Evolutionary conservation across 495 filamentous ascomycete species (phyloP), one percentile per base, ranked within the genome.

Genomic region (Daldinia bambusicola): DNA sequence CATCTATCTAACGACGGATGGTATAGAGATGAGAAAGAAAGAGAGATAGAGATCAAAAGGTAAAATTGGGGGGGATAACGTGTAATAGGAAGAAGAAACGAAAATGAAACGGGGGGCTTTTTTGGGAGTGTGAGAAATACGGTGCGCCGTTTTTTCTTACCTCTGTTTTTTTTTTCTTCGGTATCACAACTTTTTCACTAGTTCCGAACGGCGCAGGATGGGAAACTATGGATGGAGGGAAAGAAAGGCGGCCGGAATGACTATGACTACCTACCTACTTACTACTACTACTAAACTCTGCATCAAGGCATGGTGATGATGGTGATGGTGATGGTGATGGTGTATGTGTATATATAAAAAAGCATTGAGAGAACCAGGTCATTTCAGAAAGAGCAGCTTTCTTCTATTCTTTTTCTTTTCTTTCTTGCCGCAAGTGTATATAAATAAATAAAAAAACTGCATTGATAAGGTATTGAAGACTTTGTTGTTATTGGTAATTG

Each of bases 291-390:
- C 26, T 26, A 26, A 26, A 6, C 56, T 56, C 50, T 55, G 67
- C 67, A 70, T 70, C 50, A 43, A 55, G 51, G 67, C 36, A 62
- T 43, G 69, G 69, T 66, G 69, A 26, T 26, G 26, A 3, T 71
- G 45, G n/a, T n/a, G n/a, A n/a, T n/a, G n/a, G n/a, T n/a, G n/a
- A 62, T 43, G 69, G 69, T 66, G 69, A 26, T 26, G 26, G 26
- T 71, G 45, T 71, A 71, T 57, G 26, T 26, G 26, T 26, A 26
- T 26, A 26, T 26, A 26, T 26, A 26, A 71, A 65, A 67, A 71
- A 67, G 69, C 69, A 67, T 71, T 71, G 58, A 58, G 26, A 26
- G 26, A 37, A 61, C 55, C 53, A 45, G 52, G 20, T 36, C 43
- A 16, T 51, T 30, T 64, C 50, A 16, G 30, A 36, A 36, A 26